Percentiles rank a stretch among this genome's conserved stretches.
These are phyloP conservation scores for Suillus variegatus DNA, from an alignment of 768 basidiomycete genomes.

Conservation along the genomic window DNA sequence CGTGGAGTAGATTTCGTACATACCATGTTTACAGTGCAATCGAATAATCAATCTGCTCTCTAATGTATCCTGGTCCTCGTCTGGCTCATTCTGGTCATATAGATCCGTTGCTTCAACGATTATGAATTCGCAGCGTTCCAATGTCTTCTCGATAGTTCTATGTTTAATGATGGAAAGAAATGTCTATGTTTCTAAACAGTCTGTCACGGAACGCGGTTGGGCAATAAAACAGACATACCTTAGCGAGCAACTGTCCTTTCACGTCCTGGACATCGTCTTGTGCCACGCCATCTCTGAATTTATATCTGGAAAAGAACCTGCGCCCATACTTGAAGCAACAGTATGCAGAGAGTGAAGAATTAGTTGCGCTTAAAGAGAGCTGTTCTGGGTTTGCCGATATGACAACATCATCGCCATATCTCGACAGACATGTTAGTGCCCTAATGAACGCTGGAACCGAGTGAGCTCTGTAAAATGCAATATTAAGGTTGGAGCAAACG, in stretches of 20 bases:
- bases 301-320: slow-evolving; percentile 71
- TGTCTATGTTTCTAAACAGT: slow-evolving; percentile 42
- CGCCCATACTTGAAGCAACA: slow-evolving; percentile 72
- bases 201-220: slow-evolving; percentile 2
- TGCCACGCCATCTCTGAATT: slow-evolving; percentile 33
- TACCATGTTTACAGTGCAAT: slow-evolving; percentile 84
- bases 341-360: slow-evolving; percentile 81
- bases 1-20: slow-evolving; percentile 10
- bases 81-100: slow-evolving; percentile 26
- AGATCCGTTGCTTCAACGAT: slow-evolving; percentile 54
- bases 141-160: slow-evolving; percentile 70
- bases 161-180: slow-evolving; percentile 76
- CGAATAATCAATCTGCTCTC: slow-evolving; percentile 74
- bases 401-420: slow-evolving; percentile 80
- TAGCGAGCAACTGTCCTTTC: slow-evolving; percentile 68
- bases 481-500: slow-evolving; percentile 30
- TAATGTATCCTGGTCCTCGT: slow-evolving; percentile 51
- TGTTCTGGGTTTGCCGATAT: slow-evolving; percentile 63
- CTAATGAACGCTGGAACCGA: slow-evolving; percentile 63
- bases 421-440: slow-evolving; percentile 74
- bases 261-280: slow-evolving; percentile 44
- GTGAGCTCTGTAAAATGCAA: slow-evolving; percentile 23
- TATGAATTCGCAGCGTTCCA: slow-evolving; percentile 75
- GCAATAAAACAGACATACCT: slow-evolving; percentile 43
- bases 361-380: slow-evolving; percentile 71